phyloP scores from a whole-genome alignment of 495 filamentous ascomycete species.

The Xylaria curta region DNA sequence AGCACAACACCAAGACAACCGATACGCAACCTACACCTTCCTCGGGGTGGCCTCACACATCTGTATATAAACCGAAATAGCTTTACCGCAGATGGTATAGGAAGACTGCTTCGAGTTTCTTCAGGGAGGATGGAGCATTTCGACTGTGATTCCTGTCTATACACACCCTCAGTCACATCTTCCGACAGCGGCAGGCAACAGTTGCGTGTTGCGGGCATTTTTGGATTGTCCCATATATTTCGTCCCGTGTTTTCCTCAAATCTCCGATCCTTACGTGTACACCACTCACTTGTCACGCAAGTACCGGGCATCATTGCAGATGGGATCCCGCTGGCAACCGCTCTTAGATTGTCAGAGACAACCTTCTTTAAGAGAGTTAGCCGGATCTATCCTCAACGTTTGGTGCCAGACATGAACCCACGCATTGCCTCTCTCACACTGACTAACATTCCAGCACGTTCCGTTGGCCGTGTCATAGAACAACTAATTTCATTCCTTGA shows the following conservation, averaged over 20 bases:
- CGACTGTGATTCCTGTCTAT: conserved; percentile 46
- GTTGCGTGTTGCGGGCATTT: conserved; percentile 41
- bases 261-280: conserved; percentile 51
- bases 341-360: conserved; percentile 47
- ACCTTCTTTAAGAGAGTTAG: conserved; percentile 43
- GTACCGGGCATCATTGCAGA: conserved; percentile 41
- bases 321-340: conserved; percentile 32
- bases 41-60: conserved; percentile 47
- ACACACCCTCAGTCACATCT: conserved; percentile 14
- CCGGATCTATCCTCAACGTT: conserved; percentile 48
- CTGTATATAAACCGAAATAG: conserved; percentile 49
- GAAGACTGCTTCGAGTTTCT: conserved; percentile 40
- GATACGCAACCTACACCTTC: conserved; percentile 9
- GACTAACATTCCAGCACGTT: conserved; percentile 49
- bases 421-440: conserved; percentile 49
- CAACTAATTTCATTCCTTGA: conserved; percentile 45
- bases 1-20: conserved; percentile 5
- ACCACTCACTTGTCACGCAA: conserved; percentile 57
- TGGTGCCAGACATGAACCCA: conserved; percentile 54
- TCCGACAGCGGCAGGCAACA: conserved; percentile 13
- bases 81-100: conserved; percentile 40
- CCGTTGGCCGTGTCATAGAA: conserved; percentile 47
- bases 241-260: conserved; percentile 53
- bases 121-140: conserved; percentile 50
- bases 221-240: conserved; percentile 49